Evolutionary conservation across 2,329 filamentous ascomycete species (phyloP), one percentile per base, ranked within the genome.

Genomic region (Gaeumannomyces sp.): DNA sequence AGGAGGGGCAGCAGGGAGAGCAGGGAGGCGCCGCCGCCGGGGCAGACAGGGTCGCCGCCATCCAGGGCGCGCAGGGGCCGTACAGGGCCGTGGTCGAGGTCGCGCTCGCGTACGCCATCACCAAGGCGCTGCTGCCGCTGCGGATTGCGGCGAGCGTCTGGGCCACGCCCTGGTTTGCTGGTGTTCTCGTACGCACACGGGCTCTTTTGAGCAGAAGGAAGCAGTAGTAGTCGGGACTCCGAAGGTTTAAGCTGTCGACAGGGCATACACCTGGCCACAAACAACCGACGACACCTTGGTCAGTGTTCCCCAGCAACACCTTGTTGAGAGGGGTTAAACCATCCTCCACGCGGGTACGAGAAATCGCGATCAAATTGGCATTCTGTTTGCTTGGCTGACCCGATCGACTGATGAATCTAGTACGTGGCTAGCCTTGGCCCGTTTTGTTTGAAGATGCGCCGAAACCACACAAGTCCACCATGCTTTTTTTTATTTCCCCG

Each of bases 151-250:
- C 86, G 8, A 97, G 93, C 77, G 83, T 96, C 4, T 96, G 91
- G 92, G 89, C 85, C 19, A 97, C 95, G 60, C 95, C 95, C 4
- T 96, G 92, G 90, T 96, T 98, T 81, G 93, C 93, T 1, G 84
- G 88, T 59, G 78, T 85, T 28, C 78, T 91, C 56, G 76, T 90
- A 16, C 75, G 76, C 61, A 57, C 62, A 4, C 60, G 58, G n/a
- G 19, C 28, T 2, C 38, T 64, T 1, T 29, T 60, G 8, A 38
- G 62, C n/a, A 45, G 14, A 29, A 64, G 62, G 57, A 59, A 38
- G 53, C 3, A 8, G 6, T 8, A n/a, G 28, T 56, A 28, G 13
- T 16, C 8, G 8, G 13, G 61, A 16, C 61, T 22, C 50, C 35
- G 14, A 62, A 19, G 4, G 22, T 31, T 14, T 2, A 27, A 33